A percentile compares a stretch with the other conserved stretches of the same genome.
phyloP scores from a whole-genome alignment of 805 yeast genomes.

The Diddensiella santjacobensis region DNA sequence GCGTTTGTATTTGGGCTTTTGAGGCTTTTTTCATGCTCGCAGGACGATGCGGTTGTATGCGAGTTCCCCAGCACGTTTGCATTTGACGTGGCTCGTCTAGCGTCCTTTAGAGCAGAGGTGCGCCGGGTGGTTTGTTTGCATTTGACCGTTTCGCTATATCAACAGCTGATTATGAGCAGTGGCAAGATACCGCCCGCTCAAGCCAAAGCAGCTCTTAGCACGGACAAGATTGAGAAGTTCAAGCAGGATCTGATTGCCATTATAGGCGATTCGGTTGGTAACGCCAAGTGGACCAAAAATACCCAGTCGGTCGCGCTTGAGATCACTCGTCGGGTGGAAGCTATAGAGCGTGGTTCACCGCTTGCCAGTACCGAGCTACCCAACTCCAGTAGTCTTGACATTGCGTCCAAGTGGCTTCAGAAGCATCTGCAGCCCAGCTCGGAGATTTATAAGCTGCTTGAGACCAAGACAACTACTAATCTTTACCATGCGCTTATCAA shows the following conservation, averaged over 20 bases:
- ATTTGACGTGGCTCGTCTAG: slow-evolving; percentile 78
- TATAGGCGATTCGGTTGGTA: slow-evolving; percentile 80
- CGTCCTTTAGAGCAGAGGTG: slow-evolving; percentile 76
- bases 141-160: slow-evolving; percentile 66
- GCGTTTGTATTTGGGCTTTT: slow-evolving; percentile 32
- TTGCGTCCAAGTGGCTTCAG: slow-evolving; percentile 73
- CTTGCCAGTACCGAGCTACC: slow-evolving; percentile 20
- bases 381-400: slow-evolving; percentile 46
- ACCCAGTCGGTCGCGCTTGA: slow-evolving; percentile 69
- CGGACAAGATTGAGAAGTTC: slow-evolving; percentile 40
- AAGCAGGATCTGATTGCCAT: slow-evolving; percentile 73
- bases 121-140: slow-evolving; percentile 79
- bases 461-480: slow-evolving; percentile 41
- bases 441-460: slow-evolving; percentile 72
- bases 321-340: slow-evolving; percentile 41
- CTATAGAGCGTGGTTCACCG: slow-evolving; percentile 8
- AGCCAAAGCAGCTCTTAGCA: slow-evolving; percentile 28
- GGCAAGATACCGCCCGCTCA: slow-evolving; percentile 31
- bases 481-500: slow-evolving; percentile 15
- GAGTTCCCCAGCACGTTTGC: slow-evolving; percentile 82
- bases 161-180: slow-evolving; percentile 49
- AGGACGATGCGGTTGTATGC: slow-evolving; percentile 67
- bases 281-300: slow-evolving; percentile 86
- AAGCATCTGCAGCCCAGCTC: slow-evolving; percentile 84
- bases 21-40: slow-evolving; percentile 57